These are phyloP conservation scores for Dipteronia sinensis DNA, from an alignment of 345 rosid genomes.

Conservation along the genomic window DNA sequence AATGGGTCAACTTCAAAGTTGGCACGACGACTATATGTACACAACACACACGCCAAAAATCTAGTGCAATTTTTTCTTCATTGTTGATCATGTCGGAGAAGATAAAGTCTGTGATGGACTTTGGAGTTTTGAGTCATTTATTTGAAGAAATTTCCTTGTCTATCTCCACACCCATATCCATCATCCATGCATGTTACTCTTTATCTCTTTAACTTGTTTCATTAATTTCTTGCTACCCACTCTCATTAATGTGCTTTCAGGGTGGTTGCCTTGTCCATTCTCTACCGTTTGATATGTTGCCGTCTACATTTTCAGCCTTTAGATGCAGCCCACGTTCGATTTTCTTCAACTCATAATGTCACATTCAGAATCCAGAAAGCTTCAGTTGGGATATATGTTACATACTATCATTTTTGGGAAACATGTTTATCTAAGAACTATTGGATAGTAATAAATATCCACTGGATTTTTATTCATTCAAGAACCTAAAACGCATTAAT, in stretches of 20 bases:
- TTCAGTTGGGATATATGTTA: neutral
- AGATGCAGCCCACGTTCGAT: neutral
- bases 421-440: too few relatives aligned
- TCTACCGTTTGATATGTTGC: neutral
- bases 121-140: neutral
- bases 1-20: neutral
- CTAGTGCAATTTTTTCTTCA: neutral
- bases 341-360: neutral
- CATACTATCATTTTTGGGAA: too few relatives aligned
- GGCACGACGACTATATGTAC: neutral
- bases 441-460: too few relatives aligned
- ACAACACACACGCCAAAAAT: neutral
- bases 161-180: neutral
- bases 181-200: conserved; percentile 17
- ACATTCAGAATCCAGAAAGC: neutral
- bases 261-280: neutral
- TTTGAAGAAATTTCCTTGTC: neutral
- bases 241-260: neutral
- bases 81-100: too few relatives aligned
- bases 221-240: conserved; percentile 21
- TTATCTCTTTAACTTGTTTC: neutral
- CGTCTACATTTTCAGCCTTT: neutral
- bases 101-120: neutral
- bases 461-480: too few relatives aligned
- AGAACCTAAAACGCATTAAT: too few relatives aligned